A percentile compares a stretch with the other conserved stretches of the same genome.
These are phyloP conservation scores for Fomitiporia mediterranea DNA, from an alignment of 1,284 basidiomycete species.

Conservation along the genomic window DNA sequence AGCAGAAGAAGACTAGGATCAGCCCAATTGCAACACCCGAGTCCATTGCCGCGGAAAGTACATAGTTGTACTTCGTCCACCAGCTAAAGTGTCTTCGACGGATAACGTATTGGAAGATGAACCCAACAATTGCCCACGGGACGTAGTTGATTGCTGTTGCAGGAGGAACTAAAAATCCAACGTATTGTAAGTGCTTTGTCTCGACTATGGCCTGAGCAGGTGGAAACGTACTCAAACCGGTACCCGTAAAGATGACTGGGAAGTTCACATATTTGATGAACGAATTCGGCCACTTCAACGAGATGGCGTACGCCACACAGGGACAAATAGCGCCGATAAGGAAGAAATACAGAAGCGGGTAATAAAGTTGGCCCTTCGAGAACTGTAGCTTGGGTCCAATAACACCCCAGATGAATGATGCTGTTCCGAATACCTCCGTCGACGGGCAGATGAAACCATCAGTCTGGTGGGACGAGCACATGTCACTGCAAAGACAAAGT, in stretches of 20 bases:
- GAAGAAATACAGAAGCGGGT: slow-evolving; percentile 42
- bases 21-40: slow-evolving; percentile 56
- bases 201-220: neutral
- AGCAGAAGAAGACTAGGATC: slow-evolving; percentile 61
- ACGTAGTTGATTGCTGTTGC: slow-evolving; percentile 36
- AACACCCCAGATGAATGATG: slow-evolving; percentile 34
- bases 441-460: slow-evolving; percentile 29
- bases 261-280: slow-evolving; percentile 32
- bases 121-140: slow-evolving; percentile 46
- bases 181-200: neutral
- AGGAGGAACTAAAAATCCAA: slow-evolving; percentile 25
- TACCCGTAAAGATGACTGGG: slow-evolving; percentile 49
- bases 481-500: slow-evolving; percentile 29
- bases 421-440: slow-evolving; percentile 31
- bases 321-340: slow-evolving; percentile 43
- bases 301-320: slow-evolving; percentile 33
- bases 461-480: slow-evolving; percentile 30
- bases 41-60: slow-evolving; percentile 25
- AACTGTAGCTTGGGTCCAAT: slow-evolving; percentile 33
- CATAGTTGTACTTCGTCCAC: slow-evolving; percentile 54
- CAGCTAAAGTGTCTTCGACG: slow-evolving; percentile 46
- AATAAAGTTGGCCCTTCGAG: slow-evolving; percentile 25
- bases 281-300: slow-evolving; percentile 27
- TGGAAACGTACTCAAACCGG: slow-evolving; percentile 39
- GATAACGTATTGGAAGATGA: slow-evolving; percentile 52